A percentile compares a stretch with the other conserved stretches of the same genome.
Evolutionary conservation across 2,329 filamentous ascomycete species (phyloP).

Genomic region (Falciphora oryzae): DNA sequence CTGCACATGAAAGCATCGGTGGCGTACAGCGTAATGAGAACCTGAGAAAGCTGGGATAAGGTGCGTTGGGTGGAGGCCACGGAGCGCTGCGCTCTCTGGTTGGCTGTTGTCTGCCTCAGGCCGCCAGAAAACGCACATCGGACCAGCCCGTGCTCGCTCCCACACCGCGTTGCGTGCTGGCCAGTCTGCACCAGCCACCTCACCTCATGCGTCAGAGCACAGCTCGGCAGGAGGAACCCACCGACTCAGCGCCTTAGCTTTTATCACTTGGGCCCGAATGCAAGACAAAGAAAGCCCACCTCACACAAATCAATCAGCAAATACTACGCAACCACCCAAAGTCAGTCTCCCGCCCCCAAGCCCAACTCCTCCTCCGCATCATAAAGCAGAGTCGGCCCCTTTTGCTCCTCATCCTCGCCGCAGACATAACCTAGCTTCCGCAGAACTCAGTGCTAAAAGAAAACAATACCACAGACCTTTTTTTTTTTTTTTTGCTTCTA

Average conservation of each 20-base stretch:
- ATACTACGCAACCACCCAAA: background rate
- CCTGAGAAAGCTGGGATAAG: too few species aligned
- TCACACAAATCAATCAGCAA: slow-evolving; percentile 2
- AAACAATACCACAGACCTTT: background rate
- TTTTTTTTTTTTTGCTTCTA: background rate
- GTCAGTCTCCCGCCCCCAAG: background rate
- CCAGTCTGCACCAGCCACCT: background rate
- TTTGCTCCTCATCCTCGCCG: background rate
- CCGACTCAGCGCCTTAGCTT: background rate
- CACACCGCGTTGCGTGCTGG: background rate
- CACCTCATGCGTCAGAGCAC: background rate
- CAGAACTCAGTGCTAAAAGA: background rate
- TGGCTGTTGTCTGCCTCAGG: background rate
- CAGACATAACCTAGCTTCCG: background rate
- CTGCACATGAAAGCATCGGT: too few species aligned
- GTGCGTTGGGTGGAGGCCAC: background rate
- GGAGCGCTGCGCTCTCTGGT: background rate
- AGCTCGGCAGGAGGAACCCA: background rate
- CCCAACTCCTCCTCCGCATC: background rate
- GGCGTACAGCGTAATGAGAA: background rate
- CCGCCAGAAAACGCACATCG: background rate
- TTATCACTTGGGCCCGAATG: background rate
- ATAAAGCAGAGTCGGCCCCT: background rate
- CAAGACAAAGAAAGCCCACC: background rate
- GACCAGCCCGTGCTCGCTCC: background rate